phyloP scores from a whole-genome alignment of 345 rosid species.

The Erucastrum elatum region DNA sequence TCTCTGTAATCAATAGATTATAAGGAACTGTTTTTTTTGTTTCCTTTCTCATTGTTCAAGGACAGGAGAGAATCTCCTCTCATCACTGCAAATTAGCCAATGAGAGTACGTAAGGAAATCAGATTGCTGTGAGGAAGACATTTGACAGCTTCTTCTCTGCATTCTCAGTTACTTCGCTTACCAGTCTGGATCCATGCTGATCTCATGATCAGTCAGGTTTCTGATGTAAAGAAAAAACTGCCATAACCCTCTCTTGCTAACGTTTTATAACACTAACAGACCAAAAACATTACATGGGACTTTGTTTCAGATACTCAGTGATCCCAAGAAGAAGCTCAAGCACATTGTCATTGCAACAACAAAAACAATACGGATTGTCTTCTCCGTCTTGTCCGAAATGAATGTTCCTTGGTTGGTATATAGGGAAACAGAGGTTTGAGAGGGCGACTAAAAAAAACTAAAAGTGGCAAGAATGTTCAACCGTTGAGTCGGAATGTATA shows the following conservation, averaged over 20 bases:
- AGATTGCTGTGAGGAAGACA: too few species aligned
- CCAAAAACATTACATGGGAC: slow-evolving; percentile 6
- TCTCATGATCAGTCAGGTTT: slow-evolving; percentile 77
- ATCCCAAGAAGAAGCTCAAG: slow-evolving; percentile 74
- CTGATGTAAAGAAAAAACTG: not conserved
- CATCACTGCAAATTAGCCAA: slow-evolving; percentile 44
- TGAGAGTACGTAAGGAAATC: too few species aligned
- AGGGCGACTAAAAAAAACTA: not conserved
- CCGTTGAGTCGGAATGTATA: not conserved
- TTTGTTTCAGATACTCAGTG: slow-evolving; percentile 59
- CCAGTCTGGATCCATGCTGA: slow-evolving; percentile 78
- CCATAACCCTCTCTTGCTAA: not conserved
- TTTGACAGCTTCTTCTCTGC: slow-evolving; percentile 43
- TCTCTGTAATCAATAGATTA: slow-evolving; percentile 7
- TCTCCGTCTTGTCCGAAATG: not conserved
- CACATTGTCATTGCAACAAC: slow-evolving; percentile 61
- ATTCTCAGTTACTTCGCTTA: slow-evolving; percentile 84
- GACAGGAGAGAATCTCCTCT: slow-evolving; percentile 75
- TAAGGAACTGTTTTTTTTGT: slow-evolving; percentile 15
- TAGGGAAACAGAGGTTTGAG: not conserved
- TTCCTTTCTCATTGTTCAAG: slow-evolving; percentile 40
- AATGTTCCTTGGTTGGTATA: not conserved
- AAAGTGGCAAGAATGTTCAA: not conserved
- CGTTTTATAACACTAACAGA: not conserved
- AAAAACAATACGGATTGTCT: not conserved